phyloP scores from a whole-genome alignment of 768 basidiomycete species.

The Ramaria rubella region DNA sequence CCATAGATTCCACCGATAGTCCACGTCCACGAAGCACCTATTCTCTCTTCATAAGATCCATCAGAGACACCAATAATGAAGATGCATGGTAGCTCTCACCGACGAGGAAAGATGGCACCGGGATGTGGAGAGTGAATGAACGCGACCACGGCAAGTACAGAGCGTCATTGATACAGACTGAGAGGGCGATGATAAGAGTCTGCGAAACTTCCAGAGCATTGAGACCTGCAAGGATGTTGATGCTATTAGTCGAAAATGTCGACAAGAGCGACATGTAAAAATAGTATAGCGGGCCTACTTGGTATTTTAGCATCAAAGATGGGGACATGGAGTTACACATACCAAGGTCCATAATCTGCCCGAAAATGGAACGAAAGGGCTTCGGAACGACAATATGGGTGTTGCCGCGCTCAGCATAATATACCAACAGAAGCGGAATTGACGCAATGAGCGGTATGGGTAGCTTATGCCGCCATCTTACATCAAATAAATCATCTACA shows the following conservation, averaged over 20 bases:
- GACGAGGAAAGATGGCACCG: conserved; percentile 37
- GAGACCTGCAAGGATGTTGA: conserved; percentile 97
- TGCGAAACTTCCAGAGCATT: conserved; percentile 96
- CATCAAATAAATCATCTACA: conserved; percentile 96
- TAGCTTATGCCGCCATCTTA: conserved; percentile 96
- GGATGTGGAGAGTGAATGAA: conserved; percentile 52
- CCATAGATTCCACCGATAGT: conserved; percentile 76
- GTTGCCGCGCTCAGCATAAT: conserved; percentile 90
- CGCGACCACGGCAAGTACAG: conserved; percentile 89
- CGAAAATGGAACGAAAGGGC: conserved; percentile 66
- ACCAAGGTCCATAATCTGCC: conserved; percentile 86
- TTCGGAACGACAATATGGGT: conserved; percentile 91
- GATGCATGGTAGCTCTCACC: neutral
- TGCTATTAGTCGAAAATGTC: conserved; percentile 95
- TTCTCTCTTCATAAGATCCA: conserved; percentile 58
- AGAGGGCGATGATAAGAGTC: conserved; percentile 85
- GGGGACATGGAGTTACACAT: conserved; percentile 19
- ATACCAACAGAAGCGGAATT: conserved; percentile 91
- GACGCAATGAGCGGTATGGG: conserved; percentile 96
- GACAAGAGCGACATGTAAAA: conserved; percentile 94
- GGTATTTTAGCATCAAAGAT: neutral
- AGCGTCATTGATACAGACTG: conserved; percentile 86
- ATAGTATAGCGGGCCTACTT: conserved; percentile 86
- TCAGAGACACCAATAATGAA: conserved; percentile 24
- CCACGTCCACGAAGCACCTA: conserved; percentile 5